Percentiles rank a stretch among this genome's conserved stretches.
phyloP scores from a whole-genome alignment of 2,329 filamentous ascomycete species.

The Microcyclosporella mali region DNA sequence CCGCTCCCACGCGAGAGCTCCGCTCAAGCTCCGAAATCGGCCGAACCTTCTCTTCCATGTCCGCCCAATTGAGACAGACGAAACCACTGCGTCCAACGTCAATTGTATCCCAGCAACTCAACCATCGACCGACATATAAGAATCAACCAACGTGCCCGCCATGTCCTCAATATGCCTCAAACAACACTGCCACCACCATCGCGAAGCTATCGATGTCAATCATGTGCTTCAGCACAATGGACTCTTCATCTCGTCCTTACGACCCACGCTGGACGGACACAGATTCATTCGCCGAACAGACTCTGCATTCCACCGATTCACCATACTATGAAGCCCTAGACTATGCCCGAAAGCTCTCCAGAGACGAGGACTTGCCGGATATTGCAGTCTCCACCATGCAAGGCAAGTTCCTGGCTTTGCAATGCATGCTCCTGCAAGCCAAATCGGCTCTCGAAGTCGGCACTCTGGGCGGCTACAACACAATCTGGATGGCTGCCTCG shows the following conservation, averaged over 20 bases:
- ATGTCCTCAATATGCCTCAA: too few species aligned
- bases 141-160: too few species aligned
- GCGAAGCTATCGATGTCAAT: background rate
- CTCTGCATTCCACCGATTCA: background rate
- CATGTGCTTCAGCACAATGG: background rate
- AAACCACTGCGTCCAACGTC: too few species aligned
- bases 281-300: background rate
- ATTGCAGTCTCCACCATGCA: conserved; percentile 35
- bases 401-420: conserved; percentile 38
- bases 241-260: background rate
- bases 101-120: too few species aligned
- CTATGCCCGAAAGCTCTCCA: background rate
- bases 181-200: background rate
- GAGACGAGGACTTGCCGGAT: conserved; percentile 31
- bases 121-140: too few species aligned
- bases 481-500: conserved; percentile 16
- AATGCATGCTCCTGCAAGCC: conserved; percentile 26
- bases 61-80: too few species aligned
- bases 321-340: conserved; percentile 1
- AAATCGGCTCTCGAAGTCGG: conserved; percentile 22
- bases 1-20: too few species aligned
- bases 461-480: conserved; percentile 20
- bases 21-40: too few species aligned
- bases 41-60: too few species aligned
- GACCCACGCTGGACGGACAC: background rate